Base-by-base conservation (phyloP, 805 yeast genomes). In the Candida nonsorbophila region DNA sequence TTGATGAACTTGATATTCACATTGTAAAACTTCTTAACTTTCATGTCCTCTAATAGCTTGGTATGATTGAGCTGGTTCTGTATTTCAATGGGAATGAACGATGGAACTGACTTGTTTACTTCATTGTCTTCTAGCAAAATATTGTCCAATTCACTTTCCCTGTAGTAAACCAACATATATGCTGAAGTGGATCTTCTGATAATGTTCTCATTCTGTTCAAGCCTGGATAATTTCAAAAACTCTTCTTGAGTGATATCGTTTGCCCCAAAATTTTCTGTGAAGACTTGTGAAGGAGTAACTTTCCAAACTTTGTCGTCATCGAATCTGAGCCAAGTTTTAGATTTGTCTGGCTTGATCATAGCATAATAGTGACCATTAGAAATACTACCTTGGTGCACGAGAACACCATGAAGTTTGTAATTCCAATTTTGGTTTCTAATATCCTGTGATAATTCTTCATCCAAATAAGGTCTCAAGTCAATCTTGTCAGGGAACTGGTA, bases 361-460 rank as follows among this genome's bases (percentile, higher is more conserved):
- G 98, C 92, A 49, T 92, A 92, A 55, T 92, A 92, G 51, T 92
- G 99, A 13, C 99, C 99, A 25, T 88, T 84, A 7, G 95, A 84
- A 28, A 92, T 80, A 48, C 90, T 95, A 36, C 99, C 99, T 23
- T 87, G 81, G 53, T 92, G 99, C 8, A 92, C 97, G 33, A 92
- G 64, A 2, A 92, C 98, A 7, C 97, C 96, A 54, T 90, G 96
- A 15, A 92, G 61, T 29, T 75, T 78, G 53, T 92, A 92, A 20
- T 68, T 77, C 79, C 88, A 83, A 36, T 83, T 71, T 37, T 79
- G 79, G 25, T 57, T 51, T 27, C 54, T 57, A 18, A 55, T 51
- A 9, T 61, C 58, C 2, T 62, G 58, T 6, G 58, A 52, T 29
- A 62, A 47, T 25, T 66, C 73, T 23, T 74, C 75, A 34, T 84